Conservation (phyloP, 164 flowering plant species). For the Umbellularia californica region DNA sequence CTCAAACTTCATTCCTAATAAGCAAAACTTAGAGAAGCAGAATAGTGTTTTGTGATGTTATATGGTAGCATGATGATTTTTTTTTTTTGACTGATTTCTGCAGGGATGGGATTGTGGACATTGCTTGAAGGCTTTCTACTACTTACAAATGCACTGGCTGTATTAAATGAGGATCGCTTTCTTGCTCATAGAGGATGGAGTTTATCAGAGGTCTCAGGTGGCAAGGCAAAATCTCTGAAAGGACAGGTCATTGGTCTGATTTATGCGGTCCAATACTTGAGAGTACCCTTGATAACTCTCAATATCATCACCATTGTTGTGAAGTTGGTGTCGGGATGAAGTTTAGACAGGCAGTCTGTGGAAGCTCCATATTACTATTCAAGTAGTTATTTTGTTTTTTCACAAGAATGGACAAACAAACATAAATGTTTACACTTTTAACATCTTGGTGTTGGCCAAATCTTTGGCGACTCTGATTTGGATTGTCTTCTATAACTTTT, state of each 20-base stretch:
- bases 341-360: neutral
- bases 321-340: constrained; percentile 62
- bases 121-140: constrained; percentile 64
- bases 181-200: constrained; percentile 77
- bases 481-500: too few species aligned
- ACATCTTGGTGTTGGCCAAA: too few species aligned
- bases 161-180: constrained; percentile 78
- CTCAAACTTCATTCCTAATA: neutral
- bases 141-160: constrained; percentile 68
- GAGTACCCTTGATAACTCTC: constrained; percentile 52
- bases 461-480: too few species aligned
- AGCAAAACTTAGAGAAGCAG: neutral
- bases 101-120: constrained; percentile 70
- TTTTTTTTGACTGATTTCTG: neutral
- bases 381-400: too few species aligned
- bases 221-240: constrained; percentile 45
- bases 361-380: neutral
- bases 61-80: too few species aligned
- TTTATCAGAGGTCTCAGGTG: constrained; percentile 44
- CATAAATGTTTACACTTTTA: too few species aligned
- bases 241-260: constrained; percentile 77
- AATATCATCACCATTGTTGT: constrained; percentile 48
- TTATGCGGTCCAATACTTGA: constrained; percentile 61
- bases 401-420: too few species aligned
- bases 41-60: neutral